These are phyloP conservation scores for Pyrus pyrifolia DNA, from an alignment of 306 rosid species.

Conservation along the genomic window DNA sequence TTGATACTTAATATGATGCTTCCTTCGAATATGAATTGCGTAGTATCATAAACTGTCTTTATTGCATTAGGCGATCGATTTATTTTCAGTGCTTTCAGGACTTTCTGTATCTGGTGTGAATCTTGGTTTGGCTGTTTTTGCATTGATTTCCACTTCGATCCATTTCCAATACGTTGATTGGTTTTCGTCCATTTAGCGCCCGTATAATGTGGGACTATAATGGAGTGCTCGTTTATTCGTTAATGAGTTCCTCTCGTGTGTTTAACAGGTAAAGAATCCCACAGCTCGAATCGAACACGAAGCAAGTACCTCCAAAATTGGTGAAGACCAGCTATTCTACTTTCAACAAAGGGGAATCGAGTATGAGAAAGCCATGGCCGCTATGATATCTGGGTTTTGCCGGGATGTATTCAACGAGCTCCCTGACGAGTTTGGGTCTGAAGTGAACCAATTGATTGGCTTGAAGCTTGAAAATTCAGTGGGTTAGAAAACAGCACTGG, in stretches of 20 bases:
- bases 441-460: conserved; percentile 92
- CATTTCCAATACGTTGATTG: background rate
- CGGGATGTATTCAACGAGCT: conserved; percentile 90
- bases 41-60: background rate
- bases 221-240: background rate
- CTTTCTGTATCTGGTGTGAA: background rate
- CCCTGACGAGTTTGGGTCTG: conserved; percentile 94
- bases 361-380: conserved; percentile 92
- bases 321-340: conserved; percentile 89
- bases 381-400: conserved; percentile 94
- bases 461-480: conserved; percentile 93
- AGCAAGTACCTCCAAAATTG: conserved; percentile 90
- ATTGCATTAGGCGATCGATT: background rate
- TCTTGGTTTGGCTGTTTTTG: background rate
- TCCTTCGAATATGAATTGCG: background rate
- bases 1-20: background rate
- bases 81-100: background rate
- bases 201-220: background rate
- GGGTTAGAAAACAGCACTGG: conserved; percentile 33
- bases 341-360: conserved; percentile 95
- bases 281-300: conserved; percentile 83
- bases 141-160: background rate
- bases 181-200: background rate
- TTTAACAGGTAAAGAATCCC: conserved; percentile 75
- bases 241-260: background rate